These are phyloP conservation scores for Calonectria hongkongensis DNA, from an alignment of 2,329 filamentous ascomycete genomes.

Conservation along the genomic window DNA sequence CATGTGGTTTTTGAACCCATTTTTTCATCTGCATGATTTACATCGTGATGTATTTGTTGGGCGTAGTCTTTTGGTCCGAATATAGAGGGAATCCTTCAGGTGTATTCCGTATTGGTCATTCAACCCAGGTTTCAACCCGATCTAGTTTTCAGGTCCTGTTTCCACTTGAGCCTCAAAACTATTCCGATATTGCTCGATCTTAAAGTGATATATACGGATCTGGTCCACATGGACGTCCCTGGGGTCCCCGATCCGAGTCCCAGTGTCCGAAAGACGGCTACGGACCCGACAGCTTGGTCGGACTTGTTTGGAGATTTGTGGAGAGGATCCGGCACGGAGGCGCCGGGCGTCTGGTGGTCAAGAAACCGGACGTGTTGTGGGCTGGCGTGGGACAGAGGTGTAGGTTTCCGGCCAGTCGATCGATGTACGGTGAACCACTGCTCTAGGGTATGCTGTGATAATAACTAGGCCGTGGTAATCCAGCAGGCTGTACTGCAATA, in stretches of 20 bases:
- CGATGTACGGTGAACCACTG: not conserved
- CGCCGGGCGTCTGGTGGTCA: not conserved
- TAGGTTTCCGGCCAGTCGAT: too few species aligned
- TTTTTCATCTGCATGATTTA: too few species aligned
- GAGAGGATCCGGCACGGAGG: constrained; percentile 27
- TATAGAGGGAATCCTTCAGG: not conserved
- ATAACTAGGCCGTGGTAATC: not conserved
- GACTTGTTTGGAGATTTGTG: constrained; percentile 21
- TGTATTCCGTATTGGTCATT: not conserved
- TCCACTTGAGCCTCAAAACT: constrained; percentile 14
- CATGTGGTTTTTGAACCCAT: too few species aligned
- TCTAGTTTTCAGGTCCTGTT: constrained; percentile 2
- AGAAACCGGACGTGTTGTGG: not conserved
- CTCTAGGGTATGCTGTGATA: constrained; percentile 9
- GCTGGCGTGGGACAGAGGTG: not conserved
- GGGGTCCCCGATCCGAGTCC: constrained; percentile 39
- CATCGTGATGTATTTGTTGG: not conserved
- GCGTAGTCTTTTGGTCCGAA: not conserved
- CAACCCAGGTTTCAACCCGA: not conserved
- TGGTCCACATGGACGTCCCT: constrained; percentile 50
- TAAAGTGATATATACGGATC: constrained; percentile 46
- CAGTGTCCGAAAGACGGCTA: constrained; percentile 40
- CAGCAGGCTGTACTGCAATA: not conserved
- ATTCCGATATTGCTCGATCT: constrained; percentile 40
- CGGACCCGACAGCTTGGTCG: constrained; percentile 43